Base-by-base conservation (phyloP, 2,329 filamentous ascomycete species). In the Phaeosphaeriaceae sp. region DNA sequence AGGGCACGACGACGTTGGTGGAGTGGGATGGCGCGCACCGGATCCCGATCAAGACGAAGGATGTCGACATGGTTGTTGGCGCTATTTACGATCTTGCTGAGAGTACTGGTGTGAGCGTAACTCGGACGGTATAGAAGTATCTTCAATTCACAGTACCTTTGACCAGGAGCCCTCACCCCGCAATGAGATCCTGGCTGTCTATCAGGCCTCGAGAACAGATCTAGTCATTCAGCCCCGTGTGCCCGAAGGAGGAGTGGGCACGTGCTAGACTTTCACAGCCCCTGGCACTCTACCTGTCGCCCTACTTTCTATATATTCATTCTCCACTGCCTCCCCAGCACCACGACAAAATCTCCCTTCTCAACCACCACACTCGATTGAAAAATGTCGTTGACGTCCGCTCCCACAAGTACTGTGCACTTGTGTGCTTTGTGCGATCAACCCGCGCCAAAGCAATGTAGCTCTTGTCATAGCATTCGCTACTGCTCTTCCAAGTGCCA, bases 11-110 rank as follows among this genome's bases (percentile, higher is more conserved):
- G 6, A 82, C 76, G 41, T 60, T 92, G 47, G 74, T 93, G 1
- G 88, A 92, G 73, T 93, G 91, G 91, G 84, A 91, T 56, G 91
- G 89, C 0, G 83, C 82, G 1, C 91, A 94, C 73, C 79, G 91
- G 6, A 80, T 94, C 49, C 89, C 90, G 1, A 83, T 93, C 58
- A 91, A 90, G 80, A 80, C 78, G 21, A 78, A 76, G 27, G 90
- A 93, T 74, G 89, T 93, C 2, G 80, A 85, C 49, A 79, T 75
- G 10, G 78, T 91, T 11, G 80, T 85, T 11, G 75, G 79, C 11
- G 80, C 82, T 48, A 84, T 88, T 27, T 73, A 87, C 36, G 78
- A 81, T 22, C 70, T 87, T 40, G 84, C 84, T 3, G 79, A 78
- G 64, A 75, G 81, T 63, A 81, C 81, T n/a, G 82, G 82, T n/a